Conservation (phyloP, 1,284 basidiomycete species). For the Rhodotorula sp. region DNA sequence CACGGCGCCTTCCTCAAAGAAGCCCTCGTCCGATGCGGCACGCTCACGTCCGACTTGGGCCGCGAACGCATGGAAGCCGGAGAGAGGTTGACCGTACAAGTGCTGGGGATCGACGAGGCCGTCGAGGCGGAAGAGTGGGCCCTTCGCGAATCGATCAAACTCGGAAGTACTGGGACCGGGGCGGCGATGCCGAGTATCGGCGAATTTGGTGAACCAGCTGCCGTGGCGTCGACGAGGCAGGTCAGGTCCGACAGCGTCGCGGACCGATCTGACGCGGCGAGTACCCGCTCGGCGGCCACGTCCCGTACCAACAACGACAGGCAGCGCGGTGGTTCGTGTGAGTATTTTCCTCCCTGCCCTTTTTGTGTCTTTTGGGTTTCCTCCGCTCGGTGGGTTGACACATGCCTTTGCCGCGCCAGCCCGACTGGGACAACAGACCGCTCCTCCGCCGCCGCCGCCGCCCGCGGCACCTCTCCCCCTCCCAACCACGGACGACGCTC, state of each 20-base stretch:
- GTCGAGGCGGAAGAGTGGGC: conserved; percentile 36
- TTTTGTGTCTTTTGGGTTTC: no score
- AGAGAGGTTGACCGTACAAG: conserved; percentile 44
- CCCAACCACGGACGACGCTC: conserved; percentile 17
- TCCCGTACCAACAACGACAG: no score
- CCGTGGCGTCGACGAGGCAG: not conserved
- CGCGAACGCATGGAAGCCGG: conserved; percentile 48
- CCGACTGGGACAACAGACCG: not conserved
- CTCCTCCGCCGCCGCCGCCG: conserved; percentile 1
- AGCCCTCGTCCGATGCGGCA: conserved; percentile 44
- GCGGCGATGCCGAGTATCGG: not conserved
- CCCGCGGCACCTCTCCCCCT: conserved; percentile 28
- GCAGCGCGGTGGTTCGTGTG: not conserved
- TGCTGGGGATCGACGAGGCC: conserved; percentile 34
- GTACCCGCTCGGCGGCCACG: not conserved
- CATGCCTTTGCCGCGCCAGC: not conserved
- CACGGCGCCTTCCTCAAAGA: conserved; percentile 47
- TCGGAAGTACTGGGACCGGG: conserved; percentile 7
- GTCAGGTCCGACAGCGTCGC: not conserved
- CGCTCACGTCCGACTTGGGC: conserved; percentile 45
- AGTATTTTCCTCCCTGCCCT: not conserved
- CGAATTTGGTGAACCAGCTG: conserved; percentile 26
- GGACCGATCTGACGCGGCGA: conserved; percentile 6
- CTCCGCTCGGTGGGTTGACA: not conserved
- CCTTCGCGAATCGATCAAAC: conserved; percentile 26